Base-by-base conservation (phyloP, 306 rosid genomes). In the Rosa lucieae region DNA sequence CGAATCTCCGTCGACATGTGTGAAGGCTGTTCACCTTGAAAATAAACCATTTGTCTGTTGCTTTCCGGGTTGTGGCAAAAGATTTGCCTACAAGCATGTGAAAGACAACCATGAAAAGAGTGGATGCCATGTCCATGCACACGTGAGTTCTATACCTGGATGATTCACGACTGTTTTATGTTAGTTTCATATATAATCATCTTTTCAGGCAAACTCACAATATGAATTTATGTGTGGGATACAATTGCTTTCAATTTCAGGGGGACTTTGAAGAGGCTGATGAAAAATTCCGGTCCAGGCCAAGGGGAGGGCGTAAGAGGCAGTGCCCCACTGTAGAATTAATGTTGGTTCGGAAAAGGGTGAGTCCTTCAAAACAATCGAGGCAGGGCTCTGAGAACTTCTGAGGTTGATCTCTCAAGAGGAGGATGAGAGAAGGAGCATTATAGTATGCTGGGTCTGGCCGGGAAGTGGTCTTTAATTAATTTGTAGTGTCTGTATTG, bases 21-120 rank as follows among this genome's bases (percentile, higher is more conserved):
- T 82, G 81, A 92, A 83, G 82, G 98, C 87, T 21, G 96, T 26
- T 26, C 29, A 26, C 29, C 29, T 87, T 1, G 55, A 86, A 23
- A 70, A 39, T 2, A 94, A 82, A 62, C 97, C 92, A 8, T 92
- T 85, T 74, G 78, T 72, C 35, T 94, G 98, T 75, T 69, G 93
- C 73, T 87, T 92, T 81, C 73, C 87, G 58, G 87, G 88, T 76
- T 94, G 98, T 77, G 91, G 94, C 72, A 83, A 86, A 94, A 92
- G 93, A 74, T 94, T 94, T 48, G 86, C 97, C 2, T 89, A 90
- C 90, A 94, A 92, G 85, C 98, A 94, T 5, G 98, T 94, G 46
- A 80, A 97, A 85, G 94, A 94, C 55, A 92, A 89, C 9, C 98
- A 90, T 11, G 96, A 92, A 77, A 90, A 86, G 76, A 83, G 81